These are phyloP conservation scores for Lolium multiflorum DNA, from an alignment of 176 grass and related monocot species.

Conservation along the genomic window DNA sequence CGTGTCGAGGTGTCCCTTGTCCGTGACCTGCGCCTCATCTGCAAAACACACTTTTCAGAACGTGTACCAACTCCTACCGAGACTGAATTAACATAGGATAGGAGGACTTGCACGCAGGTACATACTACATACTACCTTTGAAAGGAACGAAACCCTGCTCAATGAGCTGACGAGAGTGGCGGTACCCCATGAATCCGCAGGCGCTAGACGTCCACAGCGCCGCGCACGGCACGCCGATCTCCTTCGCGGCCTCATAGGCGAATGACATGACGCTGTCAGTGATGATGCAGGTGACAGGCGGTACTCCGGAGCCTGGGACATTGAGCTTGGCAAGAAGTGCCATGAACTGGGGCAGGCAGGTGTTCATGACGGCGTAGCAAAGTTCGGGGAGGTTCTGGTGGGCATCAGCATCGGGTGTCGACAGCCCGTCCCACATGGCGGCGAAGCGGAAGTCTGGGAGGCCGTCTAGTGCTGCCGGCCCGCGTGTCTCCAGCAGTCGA, in stretches of 20 bases:
- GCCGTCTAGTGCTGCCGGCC: conserved; percentile 41
- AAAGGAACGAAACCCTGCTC: conserved; percentile 54
- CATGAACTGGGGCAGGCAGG: conserved; percentile 50
- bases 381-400: conserved; percentile 55
- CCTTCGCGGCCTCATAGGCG: conserved; percentile 37
- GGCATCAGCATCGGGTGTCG: conserved; percentile 26
- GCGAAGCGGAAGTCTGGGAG: conserved; percentile 43
- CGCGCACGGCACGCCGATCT: conserved; percentile 50
- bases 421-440: too few relatives aligned
- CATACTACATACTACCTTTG: neutral
- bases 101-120: too few relatives aligned
- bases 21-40: conserved; percentile 46
- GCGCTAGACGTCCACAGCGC: conserved; percentile 65
- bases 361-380: conserved; percentile 52
- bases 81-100: neutral
- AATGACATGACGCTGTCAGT: conserved; percentile 61
- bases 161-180: conserved; percentile 53
- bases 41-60: neutral
- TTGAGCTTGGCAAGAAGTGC: conserved; percentile 53
- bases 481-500: conserved; percentile 42
- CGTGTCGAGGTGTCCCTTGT: conserved; percentile 56
- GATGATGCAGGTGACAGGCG: conserved; percentile 60
- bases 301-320: neutral
- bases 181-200: conserved; percentile 62
- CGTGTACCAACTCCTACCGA: neutral